Evolutionary conservation across 2,329 filamentous ascomycete species (phyloP).

Genomic region (Zymoseptoria brevis): DNA sequence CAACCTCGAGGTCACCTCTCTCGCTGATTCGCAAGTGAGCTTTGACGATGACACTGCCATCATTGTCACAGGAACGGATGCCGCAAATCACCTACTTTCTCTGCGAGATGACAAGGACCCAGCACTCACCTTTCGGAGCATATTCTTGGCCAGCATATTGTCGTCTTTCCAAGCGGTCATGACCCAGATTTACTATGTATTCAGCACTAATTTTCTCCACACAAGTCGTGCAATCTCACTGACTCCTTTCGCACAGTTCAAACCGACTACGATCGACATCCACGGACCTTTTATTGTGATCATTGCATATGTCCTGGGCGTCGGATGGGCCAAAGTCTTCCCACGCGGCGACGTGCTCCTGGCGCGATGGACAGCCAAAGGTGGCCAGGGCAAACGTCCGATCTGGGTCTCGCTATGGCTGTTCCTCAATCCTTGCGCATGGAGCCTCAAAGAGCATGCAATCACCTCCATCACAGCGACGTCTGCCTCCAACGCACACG

Average conservation of each 20-base stretch:
- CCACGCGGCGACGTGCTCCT: slow-evolving; percentile 47
- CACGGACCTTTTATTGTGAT: slow-evolving; percentile 50
- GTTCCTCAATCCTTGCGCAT: slow-evolving; percentile 47
- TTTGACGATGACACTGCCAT: slow-evolving; percentile 33
- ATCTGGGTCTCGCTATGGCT: slow-evolving; percentile 34
- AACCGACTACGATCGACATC: slow-evolving; percentile 44
- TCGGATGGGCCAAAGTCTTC: slow-evolving; percentile 40
- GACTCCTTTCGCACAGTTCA: slow-evolving; percentile 35
- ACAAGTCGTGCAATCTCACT: neutral
- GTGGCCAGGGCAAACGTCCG: slow-evolving; percentile 36
- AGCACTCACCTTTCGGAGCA: slow-evolving; percentile 46
- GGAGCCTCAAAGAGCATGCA: slow-evolving; percentile 50
- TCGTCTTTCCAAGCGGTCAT: slow-evolving; percentile 49
- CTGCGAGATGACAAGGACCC: slow-evolving; percentile 47
- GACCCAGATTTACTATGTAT: slow-evolving; percentile 48
- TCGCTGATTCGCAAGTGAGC: neutral
- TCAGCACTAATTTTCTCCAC: slow-evolving; percentile 5
- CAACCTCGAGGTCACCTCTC: neutral
- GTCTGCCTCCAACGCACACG: slow-evolving; percentile 35
- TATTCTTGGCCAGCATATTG: slow-evolving; percentile 44
- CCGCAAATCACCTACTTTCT: slow-evolving; percentile 42
- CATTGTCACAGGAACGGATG: slow-evolving; percentile 48
- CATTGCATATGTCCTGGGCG: slow-evolving; percentile 50
- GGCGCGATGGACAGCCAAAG: slow-evolving; percentile 39
- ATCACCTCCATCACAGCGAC: slow-evolving; percentile 17